These are phyloP conservation scores for Onygenales sp. DNA, from an alignment of 2,329 filamentous ascomycete genomes.

Conservation along the genomic window DNA sequence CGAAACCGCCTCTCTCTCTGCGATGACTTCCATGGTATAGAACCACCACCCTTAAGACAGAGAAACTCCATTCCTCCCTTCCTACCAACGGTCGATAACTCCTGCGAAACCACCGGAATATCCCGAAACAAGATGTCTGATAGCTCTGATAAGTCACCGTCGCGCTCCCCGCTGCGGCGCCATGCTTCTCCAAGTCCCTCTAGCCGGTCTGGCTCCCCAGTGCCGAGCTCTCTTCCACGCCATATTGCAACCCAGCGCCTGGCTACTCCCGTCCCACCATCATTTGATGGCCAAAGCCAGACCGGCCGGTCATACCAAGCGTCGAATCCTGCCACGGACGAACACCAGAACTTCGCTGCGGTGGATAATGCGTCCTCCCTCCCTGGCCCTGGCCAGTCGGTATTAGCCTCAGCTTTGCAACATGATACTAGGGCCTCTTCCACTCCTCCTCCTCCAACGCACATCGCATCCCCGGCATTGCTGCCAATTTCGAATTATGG, in stretches of 20 bases:
- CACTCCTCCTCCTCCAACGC: slow-evolving; percentile 29
- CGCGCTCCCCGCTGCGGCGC: neutral
- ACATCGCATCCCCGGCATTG: slow-evolving; percentile 33
- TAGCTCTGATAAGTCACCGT: slow-evolving; percentile 28
- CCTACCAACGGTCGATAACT: too few relatives aligned
- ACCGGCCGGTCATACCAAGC: slow-evolving; percentile 38
- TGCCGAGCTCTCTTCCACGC: slow-evolving; percentile 35
- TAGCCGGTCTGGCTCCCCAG: slow-evolving; percentile 24
- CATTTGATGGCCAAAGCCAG: slow-evolving; percentile 33
- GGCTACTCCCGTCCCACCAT: slow-evolving; percentile 47
- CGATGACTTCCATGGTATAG: too few relatives aligned
- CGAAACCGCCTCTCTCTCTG: too few relatives aligned
- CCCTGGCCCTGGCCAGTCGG: slow-evolving; percentile 74
- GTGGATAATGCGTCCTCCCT: slow-evolving; percentile 49
- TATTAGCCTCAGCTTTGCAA: slow-evolving; percentile 77
- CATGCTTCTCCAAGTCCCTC: slow-evolving; percentile 17
- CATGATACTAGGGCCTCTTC: slow-evolving; percentile 52
- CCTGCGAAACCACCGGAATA: too few relatives aligned
- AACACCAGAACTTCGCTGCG: slow-evolving; percentile 55
- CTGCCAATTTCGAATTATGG: slow-evolving; percentile 68
- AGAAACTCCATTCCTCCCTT: too few relatives aligned
- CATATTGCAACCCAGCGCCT: slow-evolving; percentile 47
- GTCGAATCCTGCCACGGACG: slow-evolving; percentile 32
- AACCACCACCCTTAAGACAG: too few relatives aligned
- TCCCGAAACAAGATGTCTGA: slow-evolving; percentile 19